Evolutionary conservation across 2,329 filamentous ascomycete genomes (phyloP).

Genomic region (Tolypocladium tundrense): DNA sequence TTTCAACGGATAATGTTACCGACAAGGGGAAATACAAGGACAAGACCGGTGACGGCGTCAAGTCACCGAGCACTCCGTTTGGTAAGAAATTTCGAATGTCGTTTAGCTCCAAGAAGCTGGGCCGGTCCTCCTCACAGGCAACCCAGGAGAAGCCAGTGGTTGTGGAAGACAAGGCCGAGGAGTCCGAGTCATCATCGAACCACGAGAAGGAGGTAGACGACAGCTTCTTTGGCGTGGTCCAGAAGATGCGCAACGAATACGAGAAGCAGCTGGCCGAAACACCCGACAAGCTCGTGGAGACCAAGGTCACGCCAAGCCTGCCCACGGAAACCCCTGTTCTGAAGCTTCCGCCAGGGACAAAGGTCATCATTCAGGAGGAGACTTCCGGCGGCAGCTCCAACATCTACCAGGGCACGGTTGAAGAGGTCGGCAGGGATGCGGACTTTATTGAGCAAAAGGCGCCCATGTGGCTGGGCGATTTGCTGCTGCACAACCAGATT

Average conservation of each 20-base stretch:
- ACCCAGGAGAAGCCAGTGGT: conserved; percentile 61
- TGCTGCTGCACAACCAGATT: conserved; percentile 72
- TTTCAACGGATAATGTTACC: conserved; percentile 36
- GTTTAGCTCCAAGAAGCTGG: conserved; percentile 77
- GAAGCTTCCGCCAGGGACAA: conserved; percentile 57
- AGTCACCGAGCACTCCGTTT: conserved; percentile 55
- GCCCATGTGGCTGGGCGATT: conserved; percentile 86
- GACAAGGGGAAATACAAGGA: conserved; percentile 36
- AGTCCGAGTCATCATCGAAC: conserved; percentile 51
- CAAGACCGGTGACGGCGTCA: conserved; percentile 39
- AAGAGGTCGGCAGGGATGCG: conserved; percentile 62
- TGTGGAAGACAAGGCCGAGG: conserved; percentile 66
- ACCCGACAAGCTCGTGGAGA: conserved; percentile 46
- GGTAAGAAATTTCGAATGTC: conserved; percentile 80
- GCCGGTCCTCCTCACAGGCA: conserved; percentile 49
- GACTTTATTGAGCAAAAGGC: conserved; percentile 78
- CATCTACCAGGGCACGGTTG: conserved; percentile 83
- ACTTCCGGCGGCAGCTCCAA: conserved; percentile 63
- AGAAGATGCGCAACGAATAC: conserved; percentile 64
- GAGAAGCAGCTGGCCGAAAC: conserved; percentile 52
- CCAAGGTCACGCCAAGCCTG: conserved; percentile 57
- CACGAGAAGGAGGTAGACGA: conserved; percentile 68
- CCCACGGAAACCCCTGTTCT: conserved; percentile 67
- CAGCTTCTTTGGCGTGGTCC: conserved; percentile 61
- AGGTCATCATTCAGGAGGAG: conserved; percentile 61